Percentiles rank a stretch among this genome's conserved stretches.
phyloP scores from a whole-genome alignment of 2,329 filamentous ascomycete genomes.

The Fusarium bactridioides region DNA sequence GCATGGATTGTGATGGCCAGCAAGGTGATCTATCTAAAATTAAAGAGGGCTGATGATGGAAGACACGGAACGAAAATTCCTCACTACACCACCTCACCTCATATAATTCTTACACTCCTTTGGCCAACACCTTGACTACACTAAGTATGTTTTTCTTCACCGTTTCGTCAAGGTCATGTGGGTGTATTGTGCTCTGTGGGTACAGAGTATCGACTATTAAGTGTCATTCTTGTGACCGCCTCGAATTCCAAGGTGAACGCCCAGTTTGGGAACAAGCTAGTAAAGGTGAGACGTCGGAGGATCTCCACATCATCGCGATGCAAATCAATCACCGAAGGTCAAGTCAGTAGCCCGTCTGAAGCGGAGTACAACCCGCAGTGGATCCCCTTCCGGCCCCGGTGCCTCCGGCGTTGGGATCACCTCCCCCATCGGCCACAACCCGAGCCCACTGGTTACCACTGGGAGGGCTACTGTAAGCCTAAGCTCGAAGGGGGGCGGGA shows the following conservation, averaged over 20 bases:
- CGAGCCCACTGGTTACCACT: slow-evolving; percentile 31
- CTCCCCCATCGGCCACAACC: slow-evolving; percentile 40
- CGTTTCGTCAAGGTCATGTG: slow-evolving; percentile 24
- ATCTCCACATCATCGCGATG: slow-evolving; percentile 32
- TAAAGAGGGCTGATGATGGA: not conserved
- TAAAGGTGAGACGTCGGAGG: slow-evolving; percentile 26
- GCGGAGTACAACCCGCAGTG: slow-evolving; percentile 35
- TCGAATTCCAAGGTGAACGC: slow-evolving; percentile 27
- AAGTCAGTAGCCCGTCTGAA: slow-evolving; percentile 28
- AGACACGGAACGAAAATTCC: not conserved
- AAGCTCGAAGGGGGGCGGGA: slow-evolving; percentile 35
- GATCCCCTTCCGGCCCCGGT: slow-evolving; percentile 33
- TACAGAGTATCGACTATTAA: not conserved
- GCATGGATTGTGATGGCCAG: not conserved
- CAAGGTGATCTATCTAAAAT: not conserved
- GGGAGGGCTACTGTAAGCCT: not conserved
- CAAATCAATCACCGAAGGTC: slow-evolving; percentile 37
- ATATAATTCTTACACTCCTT: not conserved
- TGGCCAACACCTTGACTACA: not conserved
- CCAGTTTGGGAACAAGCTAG: slow-evolving; percentile 13
- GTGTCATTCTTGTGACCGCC: slow-evolving; percentile 20
- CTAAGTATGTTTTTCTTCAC: slow-evolving; percentile 9
- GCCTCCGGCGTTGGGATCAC: slow-evolving; percentile 26
- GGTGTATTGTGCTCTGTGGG: slow-evolving; percentile 7
- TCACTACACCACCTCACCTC: not conserved